Base-by-base conservation (phyloP, 2,329 filamentous ascomycete genomes). In the Didymella exigua region DNA sequence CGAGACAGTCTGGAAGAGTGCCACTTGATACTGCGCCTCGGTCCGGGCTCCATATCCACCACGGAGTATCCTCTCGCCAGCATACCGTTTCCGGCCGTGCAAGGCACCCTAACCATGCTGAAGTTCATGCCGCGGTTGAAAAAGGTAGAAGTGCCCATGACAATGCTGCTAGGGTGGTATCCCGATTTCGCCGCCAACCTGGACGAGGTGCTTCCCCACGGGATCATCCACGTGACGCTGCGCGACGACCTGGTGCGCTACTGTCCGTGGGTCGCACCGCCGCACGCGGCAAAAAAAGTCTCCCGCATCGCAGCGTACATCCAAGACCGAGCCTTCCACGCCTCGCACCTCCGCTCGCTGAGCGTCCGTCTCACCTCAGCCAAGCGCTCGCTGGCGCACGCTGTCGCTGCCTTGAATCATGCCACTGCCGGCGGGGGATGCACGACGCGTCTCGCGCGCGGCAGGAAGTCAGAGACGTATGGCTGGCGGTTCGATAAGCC, bases 161-260 rank as follows among this genome's bases (percentile, higher is more conserved):
- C 62, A 10, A 62, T 67, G 60, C 56, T 68, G 19, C 59, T 68
- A 6, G 64, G 66, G 7, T 68, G 66, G 66, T 43, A 51, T 6
- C 56, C 61, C 4, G 54, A 62, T 7, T 62, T 64, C n/a, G 60
- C 60, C 1, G 56, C 60, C 1, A 50, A 49, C 26, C 40, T 69
- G 11, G 57, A 63, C 5, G 64, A 67, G 47, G 60, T 67, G 2
- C 49, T 69, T 6, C 64, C 66, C 1, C 36, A 41, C 14, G 38
- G 42, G 5, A 41, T 67, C 18, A 41, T 47, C 5, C 26, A 60
- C 3, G 52, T 67, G 3, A 60, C 49, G 0, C 55, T 69, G 0
- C 56, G 63, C 2, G 66, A 69, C 42, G 66, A 69, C 44, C 55
- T 69, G 7, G 40, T 67, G 7, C 31, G 52, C 3, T 65, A 56